phyloP scores from a whole-genome alignment of 306 rosid genomes.

The Glycyrrhiza uralensis region DNA sequence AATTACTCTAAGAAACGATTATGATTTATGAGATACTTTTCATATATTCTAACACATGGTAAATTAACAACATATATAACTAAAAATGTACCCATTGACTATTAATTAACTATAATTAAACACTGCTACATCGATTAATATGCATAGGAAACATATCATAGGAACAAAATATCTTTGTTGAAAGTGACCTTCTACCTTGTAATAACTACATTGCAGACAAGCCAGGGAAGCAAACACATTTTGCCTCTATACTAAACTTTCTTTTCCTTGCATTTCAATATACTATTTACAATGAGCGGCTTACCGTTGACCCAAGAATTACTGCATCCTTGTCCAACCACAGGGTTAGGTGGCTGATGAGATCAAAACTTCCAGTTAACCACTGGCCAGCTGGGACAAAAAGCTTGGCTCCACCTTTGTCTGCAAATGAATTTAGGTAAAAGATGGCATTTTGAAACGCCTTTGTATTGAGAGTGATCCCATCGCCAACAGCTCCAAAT shows the following conservation, averaged over 20 bases:
- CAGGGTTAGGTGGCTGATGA: slow-evolving; percentile 68
- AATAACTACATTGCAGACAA: slow-evolving; percentile 16
- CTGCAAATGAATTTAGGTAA: slow-evolving; percentile 65
- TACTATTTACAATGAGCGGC: neutral
- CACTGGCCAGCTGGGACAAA: slow-evolving; percentile 78
- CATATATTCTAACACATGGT: no score
- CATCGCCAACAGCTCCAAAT: slow-evolving; percentile 81
- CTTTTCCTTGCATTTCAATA: neutral
- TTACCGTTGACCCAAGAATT: slow-evolving; percentile 69
- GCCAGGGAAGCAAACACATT: neutral
- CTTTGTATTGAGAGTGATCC: slow-evolving; percentile 69
- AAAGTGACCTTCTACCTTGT: neutral
- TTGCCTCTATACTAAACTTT: neutral
- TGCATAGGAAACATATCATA: neutral
- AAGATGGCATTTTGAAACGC: slow-evolving; percentile 79
- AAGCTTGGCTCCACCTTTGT: slow-evolving; percentile 81
- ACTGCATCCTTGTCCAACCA: slow-evolving; percentile 63
- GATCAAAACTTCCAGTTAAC: slow-evolving; percentile 83
- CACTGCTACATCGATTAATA: neutral
- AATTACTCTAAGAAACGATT: no score
- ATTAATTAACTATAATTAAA: neutral
- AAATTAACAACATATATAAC: neutral
- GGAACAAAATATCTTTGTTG: neutral
- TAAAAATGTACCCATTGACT: neutral
- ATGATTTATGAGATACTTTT: neutral